Percentiles rank a stretch among this genome's conserved stretches.
These are phyloP conservation scores for Nicotiana paniculata DNA, from an alignment of 257 asterid genomes.

Conservation along the genomic window DNA sequence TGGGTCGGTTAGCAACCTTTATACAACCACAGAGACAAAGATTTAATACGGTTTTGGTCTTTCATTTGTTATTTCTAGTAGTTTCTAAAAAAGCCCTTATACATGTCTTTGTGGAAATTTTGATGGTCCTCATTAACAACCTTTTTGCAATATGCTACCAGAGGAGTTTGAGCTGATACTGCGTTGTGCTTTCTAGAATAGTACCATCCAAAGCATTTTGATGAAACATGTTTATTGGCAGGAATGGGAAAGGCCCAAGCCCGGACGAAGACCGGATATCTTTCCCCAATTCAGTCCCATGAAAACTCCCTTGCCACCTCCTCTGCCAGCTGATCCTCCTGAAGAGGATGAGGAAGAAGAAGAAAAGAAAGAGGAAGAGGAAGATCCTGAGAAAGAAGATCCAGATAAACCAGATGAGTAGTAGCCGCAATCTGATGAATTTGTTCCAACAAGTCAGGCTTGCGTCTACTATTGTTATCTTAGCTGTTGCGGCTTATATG, in stretches of 20 bases:
- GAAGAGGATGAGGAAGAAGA: constrained; percentile 78
- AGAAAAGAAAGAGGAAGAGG: constrained; percentile 49
- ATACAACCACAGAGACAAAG: not conserved
- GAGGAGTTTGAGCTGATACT: not conserved
- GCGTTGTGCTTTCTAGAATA: not conserved
- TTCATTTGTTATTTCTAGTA: not conserved
- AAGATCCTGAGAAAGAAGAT: constrained; percentile 33
- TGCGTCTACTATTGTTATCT: not conserved
- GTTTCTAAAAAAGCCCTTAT: not conserved
- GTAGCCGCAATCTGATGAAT: not conserved
- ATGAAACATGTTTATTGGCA: constrained; percentile 3
- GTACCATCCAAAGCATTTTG: not conserved
- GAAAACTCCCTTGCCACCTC: constrained; percentile 59
- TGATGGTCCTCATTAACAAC: not conserved
- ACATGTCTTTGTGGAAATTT: not conserved
- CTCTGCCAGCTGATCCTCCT: constrained; percentile 25
- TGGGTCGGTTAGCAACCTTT: too few species aligned
- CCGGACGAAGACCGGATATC: constrained; percentile 35
- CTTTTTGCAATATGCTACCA: not conserved
- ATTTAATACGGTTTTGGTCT: not conserved
- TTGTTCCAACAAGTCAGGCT: not conserved
- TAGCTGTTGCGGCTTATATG: not conserved
- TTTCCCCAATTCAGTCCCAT: constrained; percentile 89
- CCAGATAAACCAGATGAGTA: constrained; percentile 40
- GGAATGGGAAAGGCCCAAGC: constrained; percentile 18